Evolutionary conservation across 176 grass and related monocot genomes (phyloP).

Genomic region (Areca catechu): DNA sequence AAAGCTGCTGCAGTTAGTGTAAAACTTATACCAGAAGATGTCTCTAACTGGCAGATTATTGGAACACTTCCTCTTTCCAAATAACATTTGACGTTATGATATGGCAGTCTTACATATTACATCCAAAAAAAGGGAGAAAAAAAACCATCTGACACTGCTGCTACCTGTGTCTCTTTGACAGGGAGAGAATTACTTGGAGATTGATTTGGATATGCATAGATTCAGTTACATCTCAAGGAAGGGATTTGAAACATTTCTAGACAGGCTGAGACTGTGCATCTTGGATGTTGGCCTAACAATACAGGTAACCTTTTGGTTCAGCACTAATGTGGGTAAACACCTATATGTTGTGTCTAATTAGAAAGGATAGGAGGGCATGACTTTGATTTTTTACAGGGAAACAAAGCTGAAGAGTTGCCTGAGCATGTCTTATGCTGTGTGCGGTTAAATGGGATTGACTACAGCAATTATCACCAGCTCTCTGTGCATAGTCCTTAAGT

Average conservation of each 20-base stretch:
- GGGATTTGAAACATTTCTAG: slow-evolving; percentile 87
- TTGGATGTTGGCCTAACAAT: slow-evolving; percentile 93
- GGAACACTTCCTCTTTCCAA: no score
- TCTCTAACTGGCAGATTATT: no score
- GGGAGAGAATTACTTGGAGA: slow-evolving; percentile 85
- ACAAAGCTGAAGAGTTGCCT: slow-evolving; percentile 78
- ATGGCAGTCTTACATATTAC: no score
- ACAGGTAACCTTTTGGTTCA: slow-evolving; percentile 41
- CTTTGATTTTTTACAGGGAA: slow-evolving; percentile 45
- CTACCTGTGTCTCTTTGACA: slow-evolving; percentile 11
- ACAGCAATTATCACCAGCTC: slow-evolving; percentile 62
- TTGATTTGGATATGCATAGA: slow-evolving; percentile 98
- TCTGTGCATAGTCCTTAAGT: slow-evolving; percentile 36
- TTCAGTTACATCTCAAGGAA: slow-evolving; percentile 98
- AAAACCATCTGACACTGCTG: no score
- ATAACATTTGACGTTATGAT: no score
- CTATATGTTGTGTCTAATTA: no score
- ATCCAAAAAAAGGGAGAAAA: no score
- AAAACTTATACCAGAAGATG: no score
- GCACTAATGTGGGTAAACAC: no score
- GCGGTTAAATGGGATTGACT: slow-evolving; percentile 83
- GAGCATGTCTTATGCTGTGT: slow-evolving; percentile 89
- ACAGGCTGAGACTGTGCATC: slow-evolving; percentile 78
- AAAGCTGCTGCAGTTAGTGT: no score
- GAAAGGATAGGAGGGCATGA: no score